phyloP scores from a whole-genome alignment of 1,139 yeast genomes.

The Lodderomyces parapsilosis region DNA sequence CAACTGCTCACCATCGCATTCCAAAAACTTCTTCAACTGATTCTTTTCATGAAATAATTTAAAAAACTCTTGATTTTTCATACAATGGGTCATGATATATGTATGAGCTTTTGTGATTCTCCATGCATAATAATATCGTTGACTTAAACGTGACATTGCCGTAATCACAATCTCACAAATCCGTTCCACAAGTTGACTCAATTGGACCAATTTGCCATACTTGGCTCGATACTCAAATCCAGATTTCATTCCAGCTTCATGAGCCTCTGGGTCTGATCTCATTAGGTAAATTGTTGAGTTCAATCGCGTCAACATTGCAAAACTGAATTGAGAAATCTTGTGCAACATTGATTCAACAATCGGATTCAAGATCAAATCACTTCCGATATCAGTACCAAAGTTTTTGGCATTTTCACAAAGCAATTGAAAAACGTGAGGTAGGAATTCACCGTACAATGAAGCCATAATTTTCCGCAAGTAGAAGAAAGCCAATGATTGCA shows the following conservation, averaged over 20 bases:
- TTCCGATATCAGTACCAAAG: conserved; percentile 33
- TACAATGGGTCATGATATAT: conserved; percentile 23
- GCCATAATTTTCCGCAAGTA: conserved; percentile 31
- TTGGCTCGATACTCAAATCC: conserved; percentile 11
- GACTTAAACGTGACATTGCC: conserved; percentile 29
- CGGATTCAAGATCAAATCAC: conserved; percentile 37
- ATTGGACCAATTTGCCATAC: conserved; percentile 21
- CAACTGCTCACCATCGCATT: conserved; percentile 20
- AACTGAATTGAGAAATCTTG: conserved; percentile 27
- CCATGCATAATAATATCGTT: conserved; percentile 47
- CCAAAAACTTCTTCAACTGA: conserved; percentile 9
- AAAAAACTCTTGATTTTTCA: conserved; percentile 18
- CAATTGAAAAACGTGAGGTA: conserved; percentile 30
- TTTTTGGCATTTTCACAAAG: conserved; percentile 26
- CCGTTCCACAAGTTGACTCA: conserved; percentile 21
- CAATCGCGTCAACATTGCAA: conserved; percentile 21
- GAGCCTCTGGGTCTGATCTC: conserved; percentile 14
- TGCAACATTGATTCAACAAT: conserved; percentile 29
- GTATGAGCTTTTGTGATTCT: conserved; percentile 37
- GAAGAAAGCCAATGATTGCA: conserved; percentile 20
- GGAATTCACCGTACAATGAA: conserved; percentile 23
- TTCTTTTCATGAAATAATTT: neutral
- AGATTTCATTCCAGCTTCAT: conserved; percentile 15
- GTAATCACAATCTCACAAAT: conserved; percentile 22
- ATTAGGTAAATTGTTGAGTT: conserved; percentile 24